These are phyloP conservation scores for Baeospora myosura DNA, from an alignment of 1,284 basidiomycete genomes.

Conservation along the genomic window DNA sequence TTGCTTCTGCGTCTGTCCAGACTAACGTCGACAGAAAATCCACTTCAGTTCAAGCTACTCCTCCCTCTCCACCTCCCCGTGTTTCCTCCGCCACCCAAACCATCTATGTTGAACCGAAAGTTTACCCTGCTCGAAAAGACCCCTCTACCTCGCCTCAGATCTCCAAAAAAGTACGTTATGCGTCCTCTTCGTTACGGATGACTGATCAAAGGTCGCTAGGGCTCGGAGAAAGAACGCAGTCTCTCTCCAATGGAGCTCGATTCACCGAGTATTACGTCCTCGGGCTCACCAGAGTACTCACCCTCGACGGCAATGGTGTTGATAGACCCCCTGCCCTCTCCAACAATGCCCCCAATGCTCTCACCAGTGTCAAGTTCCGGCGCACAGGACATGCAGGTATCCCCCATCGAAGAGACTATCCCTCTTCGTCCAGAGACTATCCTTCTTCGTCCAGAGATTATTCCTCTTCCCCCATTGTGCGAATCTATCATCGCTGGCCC, in stretches of 20 bases:
- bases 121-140: too few relatives aligned
- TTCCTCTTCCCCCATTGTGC: too few relatives aligned
- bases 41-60: conserved; percentile 17
- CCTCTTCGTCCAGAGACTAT: too few relatives aligned
- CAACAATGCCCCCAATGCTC: not conserved
- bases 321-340: not conserved
- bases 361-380: not conserved
- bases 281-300: conserved; percentile 1
- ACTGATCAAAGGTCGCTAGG: conserved; percentile 2
- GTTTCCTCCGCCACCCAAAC: conserved; percentile 5
- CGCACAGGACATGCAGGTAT: conserved; percentile 12
- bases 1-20: conserved; percentile 11
- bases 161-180: too few relatives aligned
- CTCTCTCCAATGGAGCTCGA: conserved; percentile 54
- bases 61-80: conserved; percentile 13
- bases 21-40: conserved; percentile 1
- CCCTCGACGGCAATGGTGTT: not conserved
- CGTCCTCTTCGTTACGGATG: too few relatives aligned
- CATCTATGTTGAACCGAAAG: too few relatives aligned
- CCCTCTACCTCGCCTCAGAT: too few relatives aligned
- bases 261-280: conserved; percentile 31
- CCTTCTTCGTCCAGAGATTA: too few relatives aligned
- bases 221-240: conserved; percentile 28
- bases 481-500: too few relatives aligned
- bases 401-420: conserved; percentile 10